These are phyloP conservation scores for Eutypella sp. DNA, from an alignment of 2,329 filamentous ascomycete genomes.

Conservation along the genomic window DNA sequence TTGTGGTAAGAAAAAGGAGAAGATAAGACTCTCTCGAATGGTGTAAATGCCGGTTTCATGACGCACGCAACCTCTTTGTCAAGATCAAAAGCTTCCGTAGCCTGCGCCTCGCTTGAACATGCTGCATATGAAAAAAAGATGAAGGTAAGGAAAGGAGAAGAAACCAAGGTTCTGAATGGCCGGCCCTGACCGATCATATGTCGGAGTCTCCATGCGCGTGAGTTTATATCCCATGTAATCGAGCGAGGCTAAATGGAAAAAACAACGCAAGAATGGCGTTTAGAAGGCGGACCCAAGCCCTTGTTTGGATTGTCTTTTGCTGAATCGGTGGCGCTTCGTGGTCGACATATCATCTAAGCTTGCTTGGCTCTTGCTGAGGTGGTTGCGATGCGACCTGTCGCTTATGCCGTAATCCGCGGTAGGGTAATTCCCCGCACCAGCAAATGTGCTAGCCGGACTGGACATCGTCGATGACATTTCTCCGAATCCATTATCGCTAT, in stretches of 20 bases:
- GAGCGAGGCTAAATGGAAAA: constrained; percentile 7
- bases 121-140: constrained; percentile 24
- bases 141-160: constrained; percentile 11
- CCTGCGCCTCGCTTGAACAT: constrained; percentile 31
- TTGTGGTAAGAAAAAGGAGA: neutral
- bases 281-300: constrained; percentile 86
- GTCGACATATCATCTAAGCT: constrained; percentile 45
- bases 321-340: constrained; percentile 66
- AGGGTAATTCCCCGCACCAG: constrained; percentile 47
- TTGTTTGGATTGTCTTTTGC: constrained; percentile 89
- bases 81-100: constrained; percentile 26
- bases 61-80: constrained; percentile 17
- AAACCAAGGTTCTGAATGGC: constrained; percentile 10
- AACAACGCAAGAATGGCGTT: constrained; percentile 11
- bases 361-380: constrained; percentile 55
- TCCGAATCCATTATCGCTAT: constrained; percentile 60
- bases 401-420: constrained; percentile 43
- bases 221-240: constrained; percentile 7
- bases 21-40: constrained; percentile 11
- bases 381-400: constrained; percentile 51
- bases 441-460: constrained; percentile 71
- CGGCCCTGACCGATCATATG: constrained; percentile 2
- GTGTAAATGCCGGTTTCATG: constrained; percentile 24
- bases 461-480: constrained; percentile 68
- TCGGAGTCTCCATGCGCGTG: constrained; percentile 6